Percentiles rank a stretch among this genome's conserved stretches.
These are phyloP conservation scores for Neurospora sp. DNA, from an alignment of 495 filamentous ascomycete species.

Conservation along the genomic window DNA sequence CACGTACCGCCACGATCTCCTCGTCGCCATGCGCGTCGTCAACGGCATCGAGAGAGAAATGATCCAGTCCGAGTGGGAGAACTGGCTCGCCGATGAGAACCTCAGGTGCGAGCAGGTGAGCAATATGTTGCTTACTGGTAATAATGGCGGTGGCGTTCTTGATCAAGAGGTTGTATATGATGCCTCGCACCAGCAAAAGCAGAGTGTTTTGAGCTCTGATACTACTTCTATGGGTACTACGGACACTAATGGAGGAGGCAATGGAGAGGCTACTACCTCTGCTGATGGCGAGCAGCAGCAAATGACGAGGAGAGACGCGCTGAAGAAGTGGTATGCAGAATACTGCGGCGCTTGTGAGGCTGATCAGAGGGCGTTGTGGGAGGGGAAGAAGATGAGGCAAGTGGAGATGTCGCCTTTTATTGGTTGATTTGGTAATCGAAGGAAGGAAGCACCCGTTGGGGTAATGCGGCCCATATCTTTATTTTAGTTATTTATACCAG, in stretches of 20 bases:
- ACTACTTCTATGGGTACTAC: neutral
- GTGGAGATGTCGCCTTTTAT: neutral
- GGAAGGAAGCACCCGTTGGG: neutral
- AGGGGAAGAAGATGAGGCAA: constrained; percentile 2
- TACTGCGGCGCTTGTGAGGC: constrained; percentile 66
- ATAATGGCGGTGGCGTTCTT: constrained; percentile 15
- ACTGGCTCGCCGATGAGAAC: constrained; percentile 70
- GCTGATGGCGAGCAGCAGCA: neutral
- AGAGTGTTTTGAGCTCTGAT: constrained; percentile 2
- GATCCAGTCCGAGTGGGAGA: constrained; percentile 78
- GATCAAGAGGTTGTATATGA: constrained; percentile 10
- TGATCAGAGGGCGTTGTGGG: constrained; percentile 39
- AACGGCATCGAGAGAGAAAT: constrained; percentile 83
- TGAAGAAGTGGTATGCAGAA: constrained; percentile 55
- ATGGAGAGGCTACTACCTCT: neutral
- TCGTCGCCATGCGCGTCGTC: constrained; percentile 83
- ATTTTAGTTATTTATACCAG: neutral
- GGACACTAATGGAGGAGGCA: neutral
- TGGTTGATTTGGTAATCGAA: neutral
- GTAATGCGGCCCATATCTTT: neutral
- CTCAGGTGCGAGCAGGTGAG: constrained; percentile 55
- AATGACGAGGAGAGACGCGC: constrained; percentile 31
- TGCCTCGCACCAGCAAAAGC: constrained; percentile 11
- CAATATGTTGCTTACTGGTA: constrained; percentile 32
- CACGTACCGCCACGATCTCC: constrained; percentile 77